These are phyloP conservation scores for Fusarium foetens DNA, from an alignment of 2,329 filamentous ascomycete genomes.

Conservation along the genomic window DNA sequence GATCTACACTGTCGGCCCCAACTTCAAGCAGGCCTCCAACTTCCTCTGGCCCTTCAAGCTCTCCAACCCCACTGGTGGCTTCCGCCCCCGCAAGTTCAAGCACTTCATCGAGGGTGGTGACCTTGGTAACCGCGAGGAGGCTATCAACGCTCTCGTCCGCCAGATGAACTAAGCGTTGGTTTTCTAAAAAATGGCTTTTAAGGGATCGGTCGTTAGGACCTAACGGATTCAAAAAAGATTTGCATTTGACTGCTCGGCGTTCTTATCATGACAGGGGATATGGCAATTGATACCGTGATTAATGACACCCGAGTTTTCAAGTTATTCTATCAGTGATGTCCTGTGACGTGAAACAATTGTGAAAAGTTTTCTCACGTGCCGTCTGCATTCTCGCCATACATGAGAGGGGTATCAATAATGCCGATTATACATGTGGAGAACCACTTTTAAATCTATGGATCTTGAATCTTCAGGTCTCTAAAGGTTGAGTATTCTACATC, in stretches of 20 bases:
- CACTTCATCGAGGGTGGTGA: conserved; percentile 99
- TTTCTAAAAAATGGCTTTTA: conserved; percentile 31
- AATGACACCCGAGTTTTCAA: conserved; percentile 55
- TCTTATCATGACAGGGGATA: conserved; percentile 53
- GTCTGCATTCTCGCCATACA: background rate
- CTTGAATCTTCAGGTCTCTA: background rate
- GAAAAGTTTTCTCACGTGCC: background rate
- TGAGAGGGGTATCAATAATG: conserved; percentile 36
- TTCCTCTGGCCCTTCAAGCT: conserved; percentile 99
- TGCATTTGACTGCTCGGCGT: conserved; percentile 55
- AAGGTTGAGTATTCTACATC: conserved; percentile 53
- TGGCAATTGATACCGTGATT: conserved; percentile 55
- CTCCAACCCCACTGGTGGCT: conserved; percentile 96
- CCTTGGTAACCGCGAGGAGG: conserved; percentile 97
- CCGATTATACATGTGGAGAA: conserved; percentile 15
- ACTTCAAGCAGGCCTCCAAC: conserved; percentile 99
- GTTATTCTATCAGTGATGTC: conserved; percentile 31
- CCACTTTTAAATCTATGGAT: conserved; percentile 19
- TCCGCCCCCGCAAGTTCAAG: conserved; percentile 97
- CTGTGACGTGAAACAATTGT: background rate
- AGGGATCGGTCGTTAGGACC: conserved; percentile 45
- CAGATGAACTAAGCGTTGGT: conserved; percentile 87
- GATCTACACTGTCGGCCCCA: conserved; percentile 98
- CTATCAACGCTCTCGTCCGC: conserved; percentile 95
- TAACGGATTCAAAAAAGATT: conserved; percentile 45